A percentile compares a stretch with the other conserved stretches of the same genome.
Conservation (phyloP, 345 rosid species). For the Boechera divaricarpa region DNA sequence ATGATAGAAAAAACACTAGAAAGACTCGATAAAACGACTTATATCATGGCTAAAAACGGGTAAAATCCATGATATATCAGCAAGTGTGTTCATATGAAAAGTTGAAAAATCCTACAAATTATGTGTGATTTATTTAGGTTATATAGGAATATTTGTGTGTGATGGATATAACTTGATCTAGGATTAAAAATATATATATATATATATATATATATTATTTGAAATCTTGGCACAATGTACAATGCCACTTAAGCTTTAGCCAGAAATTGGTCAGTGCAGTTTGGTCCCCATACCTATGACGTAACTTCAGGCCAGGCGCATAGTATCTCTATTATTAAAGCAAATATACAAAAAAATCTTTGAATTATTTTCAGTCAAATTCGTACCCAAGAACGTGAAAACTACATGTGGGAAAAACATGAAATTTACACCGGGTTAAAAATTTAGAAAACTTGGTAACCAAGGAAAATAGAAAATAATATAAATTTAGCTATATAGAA, state of each 20-base stretch:
- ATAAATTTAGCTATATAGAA: background rate
- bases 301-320: background rate
- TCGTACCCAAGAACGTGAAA: background rate
- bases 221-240: background rate
- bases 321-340: background rate
- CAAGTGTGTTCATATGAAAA: too few relatives aligned
- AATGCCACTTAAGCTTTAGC: constrained; percentile 12
- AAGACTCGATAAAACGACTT: too few relatives aligned
- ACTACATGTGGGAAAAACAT: background rate
- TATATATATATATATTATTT: too few relatives aligned
- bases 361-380: constrained; percentile 22
- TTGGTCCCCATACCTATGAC: background rate
- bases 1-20: too few relatives aligned
- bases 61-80: too few relatives aligned
- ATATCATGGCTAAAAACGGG: too few relatives aligned
- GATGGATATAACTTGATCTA: too few relatives aligned
- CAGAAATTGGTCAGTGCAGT: too few relatives aligned
- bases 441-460: background rate
- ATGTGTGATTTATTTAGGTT: background rate
- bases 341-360: constrained; percentile 11
- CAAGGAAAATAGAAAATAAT: background rate
- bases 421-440: background rate
- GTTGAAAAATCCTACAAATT: background rate
- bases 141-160: background rate
- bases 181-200: too few relatives aligned